Percentiles rank a stretch among this genome's conserved stretches.
Conservation (phyloP, 176 grass and related monocot genomes). For the Cymbopogon citratus region DNA sequence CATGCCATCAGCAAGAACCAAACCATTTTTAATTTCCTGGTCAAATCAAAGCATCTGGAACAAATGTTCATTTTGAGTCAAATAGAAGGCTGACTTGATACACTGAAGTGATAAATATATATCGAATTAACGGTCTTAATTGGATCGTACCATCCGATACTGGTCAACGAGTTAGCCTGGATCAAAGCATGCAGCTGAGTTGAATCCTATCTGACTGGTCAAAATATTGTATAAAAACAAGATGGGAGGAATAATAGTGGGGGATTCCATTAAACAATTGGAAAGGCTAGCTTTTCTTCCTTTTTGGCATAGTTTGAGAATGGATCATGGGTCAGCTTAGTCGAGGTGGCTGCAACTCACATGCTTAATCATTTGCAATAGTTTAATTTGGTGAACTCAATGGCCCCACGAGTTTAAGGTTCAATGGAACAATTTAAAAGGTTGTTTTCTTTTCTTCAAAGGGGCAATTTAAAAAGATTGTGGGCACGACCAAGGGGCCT, state of each 20-base stretch:
- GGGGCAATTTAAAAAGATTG: too few species aligned
- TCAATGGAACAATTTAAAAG: background rate
- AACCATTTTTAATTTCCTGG: background rate
- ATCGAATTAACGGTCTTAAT: background rate
- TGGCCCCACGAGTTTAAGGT: background rate
- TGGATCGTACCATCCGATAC: conserved; percentile 20
- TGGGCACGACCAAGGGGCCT: too few species aligned
- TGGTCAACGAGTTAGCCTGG: background rate
- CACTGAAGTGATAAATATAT: background rate
- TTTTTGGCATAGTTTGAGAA: conserved; percentile 1
- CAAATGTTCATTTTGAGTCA: conserved; percentile 2
- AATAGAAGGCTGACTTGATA: conserved; percentile 26
- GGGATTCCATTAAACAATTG: conserved; percentile 28
- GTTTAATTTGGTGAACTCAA: background rate
- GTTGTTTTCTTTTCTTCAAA: background rate
- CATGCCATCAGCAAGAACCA: background rate
- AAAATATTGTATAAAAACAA: conserved; percentile 24
- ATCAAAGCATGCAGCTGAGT: background rate
- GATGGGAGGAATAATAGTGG: conserved; percentile 23
- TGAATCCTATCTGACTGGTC: conserved; percentile 22
- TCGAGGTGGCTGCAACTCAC: conserved; percentile 34
- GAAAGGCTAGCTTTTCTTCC: background rate
- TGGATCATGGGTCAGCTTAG: background rate
- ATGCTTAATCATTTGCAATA: conserved; percentile 31
- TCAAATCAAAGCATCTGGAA: conserved; percentile 11